Percentiles rank a stretch among this genome's conserved stretches.
These are phyloP conservation scores for Stagonosporopsis chrysanthemi DNA, from an alignment of 2,329 filamentous ascomycete genomes.

Conservation along the genomic window DNA sequence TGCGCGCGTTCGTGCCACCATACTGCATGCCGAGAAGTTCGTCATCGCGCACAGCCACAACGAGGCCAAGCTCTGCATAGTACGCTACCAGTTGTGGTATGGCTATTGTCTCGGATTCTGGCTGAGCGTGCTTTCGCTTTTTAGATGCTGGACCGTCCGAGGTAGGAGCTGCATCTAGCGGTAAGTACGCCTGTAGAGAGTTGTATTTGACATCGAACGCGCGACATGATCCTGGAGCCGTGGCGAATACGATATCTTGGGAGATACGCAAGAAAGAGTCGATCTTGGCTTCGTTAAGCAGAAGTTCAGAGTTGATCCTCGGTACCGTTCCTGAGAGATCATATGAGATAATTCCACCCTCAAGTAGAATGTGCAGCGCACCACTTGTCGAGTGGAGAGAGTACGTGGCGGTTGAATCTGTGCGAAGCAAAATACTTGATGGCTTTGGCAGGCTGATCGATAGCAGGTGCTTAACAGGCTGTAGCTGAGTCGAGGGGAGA, in stretches of 20 bases:
- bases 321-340: constrained; percentile 70
- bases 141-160: constrained; percentile 43
- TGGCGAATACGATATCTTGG: constrained; percentile 69
- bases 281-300: constrained; percentile 60
- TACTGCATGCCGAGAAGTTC: constrained; percentile 72
- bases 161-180: constrained; percentile 34
- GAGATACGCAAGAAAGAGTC: constrained; percentile 72
- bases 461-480: constrained; percentile 44
- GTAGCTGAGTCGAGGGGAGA: constrained; percentile 36
- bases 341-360: constrained; percentile 65
- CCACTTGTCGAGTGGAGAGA: constrained; percentile 70
- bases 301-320: constrained; percentile 61
- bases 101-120: constrained; percentile 50
- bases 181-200: constrained; percentile 55
- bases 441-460: constrained; percentile 39
- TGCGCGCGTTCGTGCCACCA: constrained; percentile 41
- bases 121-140: constrained; percentile 45
- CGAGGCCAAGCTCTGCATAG: constrained; percentile 71
- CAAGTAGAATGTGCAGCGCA: constrained; percentile 66
- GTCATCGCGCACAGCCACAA: constrained; percentile 69
- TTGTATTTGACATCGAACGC: constrained; percentile 73
- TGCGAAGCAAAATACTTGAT: constrained; percentile 14
- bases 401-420: constrained; percentile 47
- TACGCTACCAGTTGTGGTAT: constrained; percentile 52
- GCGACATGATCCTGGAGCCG: constrained; percentile 62